phyloP scores from a whole-genome alignment of 2,329 filamentous ascomycete species.

The Ramularia endophylla region DNA sequence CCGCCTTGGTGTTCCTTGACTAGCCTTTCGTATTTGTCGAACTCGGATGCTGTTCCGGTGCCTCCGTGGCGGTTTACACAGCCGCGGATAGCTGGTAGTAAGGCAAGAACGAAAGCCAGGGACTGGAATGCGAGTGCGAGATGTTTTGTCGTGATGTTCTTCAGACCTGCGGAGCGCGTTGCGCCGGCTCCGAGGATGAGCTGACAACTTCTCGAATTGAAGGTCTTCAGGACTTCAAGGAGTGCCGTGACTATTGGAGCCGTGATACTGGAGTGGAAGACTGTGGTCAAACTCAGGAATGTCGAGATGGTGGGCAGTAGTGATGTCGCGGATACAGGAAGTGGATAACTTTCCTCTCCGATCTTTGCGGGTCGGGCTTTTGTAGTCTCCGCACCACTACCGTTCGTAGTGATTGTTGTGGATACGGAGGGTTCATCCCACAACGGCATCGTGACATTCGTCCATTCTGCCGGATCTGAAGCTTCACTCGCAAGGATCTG shows the following conservation, averaged over 20 bases:
- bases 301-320: constrained; percentile 76
- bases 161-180: constrained; percentile 78
- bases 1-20: constrained; percentile 85
- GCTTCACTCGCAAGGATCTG: constrained; percentile 65
- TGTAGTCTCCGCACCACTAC: constrained; percentile 4
- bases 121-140: constrained; percentile 87
- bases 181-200: constrained; percentile 93
- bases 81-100: constrained; percentile 86
- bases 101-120: constrained; percentile 75
- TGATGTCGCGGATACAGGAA: constrained; percentile 75
- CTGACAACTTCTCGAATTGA: constrained; percentile 95
- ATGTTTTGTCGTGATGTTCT: constrained; percentile 95
- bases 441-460: constrained; percentile 46
- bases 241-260: constrained; percentile 73
- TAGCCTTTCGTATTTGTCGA: constrained; percentile 77
- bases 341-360: constrained; percentile 76
- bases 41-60: constrained; percentile 49
- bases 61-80: constrained; percentile 73
- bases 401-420: constrained; percentile 5
- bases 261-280: constrained; percentile 83
- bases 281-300: constrained; percentile 76
- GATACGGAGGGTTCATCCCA: constrained; percentile 36
- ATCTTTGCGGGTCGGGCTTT: constrained; percentile 55
- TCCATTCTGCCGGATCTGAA: constrained; percentile 63
- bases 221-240: constrained; percentile 81